Base-by-base conservation (phyloP, 768 basidiomycete genomes). In the Pulveroboletus sp. region DNA sequence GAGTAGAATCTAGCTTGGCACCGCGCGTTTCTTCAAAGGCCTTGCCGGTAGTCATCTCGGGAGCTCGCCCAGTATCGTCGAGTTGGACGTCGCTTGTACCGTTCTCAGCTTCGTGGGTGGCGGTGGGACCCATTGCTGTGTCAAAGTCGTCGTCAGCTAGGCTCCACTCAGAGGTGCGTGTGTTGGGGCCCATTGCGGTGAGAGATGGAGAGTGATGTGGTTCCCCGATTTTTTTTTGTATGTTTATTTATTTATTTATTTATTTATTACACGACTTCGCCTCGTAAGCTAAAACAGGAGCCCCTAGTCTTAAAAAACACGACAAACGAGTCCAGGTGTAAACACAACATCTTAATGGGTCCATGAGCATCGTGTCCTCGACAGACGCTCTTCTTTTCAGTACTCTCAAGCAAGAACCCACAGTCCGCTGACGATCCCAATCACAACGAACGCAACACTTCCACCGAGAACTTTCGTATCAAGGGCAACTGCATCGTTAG, bases 61-160 rank as follows among this genome's bases (percentile, higher is more conserved):
- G 30, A 45, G 56, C 43, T 26, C 50, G 47, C 2, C 54, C 63
- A 49, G 36, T 30, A 41, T 65, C 63, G 43, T 65, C 61, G 26
- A 67, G 56, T 69, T 68, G 63, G 45, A 57, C 46, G 33, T 75
- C 78, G 64, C 75, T 74, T 44, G 71, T 60, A 55, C 75, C 74
- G 66, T 77, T 75, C 55, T 70, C 75, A 59, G 57, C 64, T 51
- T 70, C 74, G 65, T 52, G 71, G 66, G 60, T 76, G 56, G 79
- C 75, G 46, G 68, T 71, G 61, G 80, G 71, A 3, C 67, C 67
- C 68, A 79, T 68, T 65, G 50, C 46, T 39, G 76, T 65, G 51
- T 73, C 76, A 54, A 75, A 73, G 52, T 76, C 70, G 65, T 79
- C 69, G 59, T 69, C 69, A 54, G 67, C 69, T 55, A 76, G 67